Evolutionary conservation across 257 asterid genomes (phyloP).

Genomic region (Leptodermis oblonga): DNA sequence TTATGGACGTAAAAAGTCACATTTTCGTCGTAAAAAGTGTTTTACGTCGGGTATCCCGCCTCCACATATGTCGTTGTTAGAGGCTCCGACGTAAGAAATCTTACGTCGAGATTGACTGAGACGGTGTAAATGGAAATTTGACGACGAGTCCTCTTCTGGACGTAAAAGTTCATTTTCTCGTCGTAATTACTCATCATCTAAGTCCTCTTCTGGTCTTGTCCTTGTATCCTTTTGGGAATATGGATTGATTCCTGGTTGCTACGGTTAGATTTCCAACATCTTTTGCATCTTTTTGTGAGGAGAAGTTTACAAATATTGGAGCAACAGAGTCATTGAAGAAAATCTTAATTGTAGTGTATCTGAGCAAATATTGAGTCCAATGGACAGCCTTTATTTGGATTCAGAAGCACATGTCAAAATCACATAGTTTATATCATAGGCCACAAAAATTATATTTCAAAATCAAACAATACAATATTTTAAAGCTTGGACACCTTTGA

Average conservation of each 20-base stretch:
- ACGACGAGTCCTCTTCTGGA: no score
- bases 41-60: no score
- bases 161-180: no score
- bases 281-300: constrained; percentile 82
- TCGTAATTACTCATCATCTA: no score
- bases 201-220: constrained; percentile 91
- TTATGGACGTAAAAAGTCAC: no score
- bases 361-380: constrained; percentile 91
- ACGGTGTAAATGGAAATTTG: no score
- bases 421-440: constrained; percentile 12
- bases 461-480: constrained; percentile 9
- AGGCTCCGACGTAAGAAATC: no score
- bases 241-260: constrained; percentile 67
- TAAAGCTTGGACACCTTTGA: constrained; percentile 49
- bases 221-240: constrained; percentile 68
- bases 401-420: constrained; percentile 21
- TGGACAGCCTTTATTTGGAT: constrained; percentile 81
- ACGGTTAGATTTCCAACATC: constrained; percentile 77
- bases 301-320: constrained; percentile 81
- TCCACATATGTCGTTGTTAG: no score
- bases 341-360: constrained; percentile 92
- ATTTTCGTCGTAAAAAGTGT: no score
- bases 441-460: background rate
- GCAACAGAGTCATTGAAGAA: constrained; percentile 73
- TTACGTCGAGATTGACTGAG: no score